phyloP scores from a whole-genome alignment of 139 green algal species.

The Zygnema circumcarinatum region DNA sequence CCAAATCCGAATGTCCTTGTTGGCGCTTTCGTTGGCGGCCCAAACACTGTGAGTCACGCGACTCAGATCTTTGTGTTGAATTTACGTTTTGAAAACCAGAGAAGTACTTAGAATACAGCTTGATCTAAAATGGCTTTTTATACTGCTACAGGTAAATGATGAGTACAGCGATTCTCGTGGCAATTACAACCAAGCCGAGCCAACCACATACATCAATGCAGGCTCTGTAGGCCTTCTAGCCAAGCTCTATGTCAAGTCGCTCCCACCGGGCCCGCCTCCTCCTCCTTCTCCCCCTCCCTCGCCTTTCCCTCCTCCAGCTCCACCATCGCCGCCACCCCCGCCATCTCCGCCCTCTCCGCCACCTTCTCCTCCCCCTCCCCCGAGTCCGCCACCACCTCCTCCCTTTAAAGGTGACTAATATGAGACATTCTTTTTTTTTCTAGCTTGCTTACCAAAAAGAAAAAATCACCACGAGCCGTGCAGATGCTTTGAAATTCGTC shows the following conservation, averaged over 20 bases:
- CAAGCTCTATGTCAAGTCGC: neutral
- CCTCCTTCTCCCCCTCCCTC: slow-evolving; percentile 14
- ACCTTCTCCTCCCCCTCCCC: neutral
- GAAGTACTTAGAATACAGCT: neutral
- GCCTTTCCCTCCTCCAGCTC: neutral
- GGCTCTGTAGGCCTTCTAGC: slow-evolving; percentile 12
- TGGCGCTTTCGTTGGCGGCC: slow-evolving; percentile 47
- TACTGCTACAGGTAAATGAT: too few relatives aligned
- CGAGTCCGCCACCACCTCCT: neutral
- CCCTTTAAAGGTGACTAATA: too few relatives aligned
- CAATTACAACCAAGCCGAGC: slow-evolving; percentile 37
- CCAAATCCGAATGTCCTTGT: slow-evolving; percentile 54
- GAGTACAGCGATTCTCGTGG: too few relatives aligned
- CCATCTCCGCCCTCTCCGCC: neutral
- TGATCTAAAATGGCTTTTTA: neutral
- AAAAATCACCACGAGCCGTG: too few relatives aligned
- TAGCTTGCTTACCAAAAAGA: too few relatives aligned
- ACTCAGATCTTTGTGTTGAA: neutral
- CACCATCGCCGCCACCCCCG: neutral
- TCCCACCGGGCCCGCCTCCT: neutral
- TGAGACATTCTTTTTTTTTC: too few relatives aligned
- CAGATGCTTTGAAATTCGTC: too few relatives aligned
- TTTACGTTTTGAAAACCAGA: neutral
- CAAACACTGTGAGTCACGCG: neutral
- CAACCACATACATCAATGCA: slow-evolving; percentile 52